Base-by-base conservation (phyloP, 108 stramenopile species). In the Cyclotella baltica region DNA sequence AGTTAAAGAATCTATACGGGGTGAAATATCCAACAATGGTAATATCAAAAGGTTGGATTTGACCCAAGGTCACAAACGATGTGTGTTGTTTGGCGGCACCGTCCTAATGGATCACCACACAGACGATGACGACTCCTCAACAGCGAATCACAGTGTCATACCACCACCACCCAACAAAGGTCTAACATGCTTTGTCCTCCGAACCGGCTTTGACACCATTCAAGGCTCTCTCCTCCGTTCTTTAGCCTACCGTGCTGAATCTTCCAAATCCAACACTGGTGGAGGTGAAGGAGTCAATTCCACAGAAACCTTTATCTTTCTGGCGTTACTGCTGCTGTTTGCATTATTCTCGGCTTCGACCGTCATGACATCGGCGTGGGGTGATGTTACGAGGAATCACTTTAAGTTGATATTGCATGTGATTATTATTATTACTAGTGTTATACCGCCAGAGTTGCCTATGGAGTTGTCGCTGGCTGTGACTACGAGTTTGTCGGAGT, bases 401-500 rank as follows among this genome's bases (percentile, higher is more conserved):
- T 99, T 96, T 86, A 96, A 97, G 61, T 89, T 99, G 10, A 56
- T 88, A 3, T 88, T 99, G 16, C 99, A 98, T 85, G 96, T 97
- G 50, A 92, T 98, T 55, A 98, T 99, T 57, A 98, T 99, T 56
- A 72, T 98, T 27, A 99, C 99, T 4, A 91, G 88, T 28, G 98
- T 99, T 16, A 95, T 98, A 8, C 97, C 97, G 11, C 97, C 99
- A 2, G 98, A 98, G 82, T 78, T 99, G 50, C 98, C 98, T 20
- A 98, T 99, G 97, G 97, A 99, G 78, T 80, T 99, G 15, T 86
- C 87, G 69, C 77, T 99, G 69, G 98, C 98, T 8, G 98, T 99
- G 18, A 98, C 96, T 29, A 96, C 93, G 50, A 93, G 91, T 63
- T 90, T 99, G 36, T 75, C 90, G 13, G 87, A 91, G 56, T 85